Conservation (phyloP, 2,329 filamentous ascomycete species). For the Penicillium sp. region DNA sequence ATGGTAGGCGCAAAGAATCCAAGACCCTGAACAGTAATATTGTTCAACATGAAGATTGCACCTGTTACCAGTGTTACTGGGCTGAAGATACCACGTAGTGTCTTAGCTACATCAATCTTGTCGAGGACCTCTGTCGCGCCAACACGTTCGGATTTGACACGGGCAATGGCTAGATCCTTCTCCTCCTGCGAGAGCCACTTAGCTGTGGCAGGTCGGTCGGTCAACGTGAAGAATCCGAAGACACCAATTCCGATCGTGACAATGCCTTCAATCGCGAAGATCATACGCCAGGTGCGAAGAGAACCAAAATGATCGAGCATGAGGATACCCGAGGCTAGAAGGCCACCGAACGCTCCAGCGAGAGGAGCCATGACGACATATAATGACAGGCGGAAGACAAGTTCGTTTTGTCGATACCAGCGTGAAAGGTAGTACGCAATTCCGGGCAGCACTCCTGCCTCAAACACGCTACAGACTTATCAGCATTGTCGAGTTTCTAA, state of each 20-base stretch:
- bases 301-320: constrained; percentile 58
- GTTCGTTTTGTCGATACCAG: constrained; percentile 68
- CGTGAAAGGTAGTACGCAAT: constrained; percentile 71
- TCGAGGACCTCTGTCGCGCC: constrained; percentile 63
- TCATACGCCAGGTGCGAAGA: constrained; percentile 64
- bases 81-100: constrained; percentile 60
- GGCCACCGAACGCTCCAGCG: constrained; percentile 68
- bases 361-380: constrained; percentile 70
- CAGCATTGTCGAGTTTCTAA: neutral
- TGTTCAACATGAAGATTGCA: constrained; percentile 62
- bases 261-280: constrained; percentile 69
- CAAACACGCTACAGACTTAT: constrained; percentile 51
- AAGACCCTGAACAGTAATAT: constrained; percentile 68
- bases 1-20: constrained; percentile 71
- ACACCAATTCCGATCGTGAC: constrained; percentile 59
- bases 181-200: constrained; percentile 64
- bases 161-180: constrained; percentile 63
- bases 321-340: constrained; percentile 63
- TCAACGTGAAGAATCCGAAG: constrained; percentile 62
- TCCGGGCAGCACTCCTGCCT: constrained; percentile 71
- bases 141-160: constrained; percentile 67
- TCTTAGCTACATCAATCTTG: constrained; percentile 58
- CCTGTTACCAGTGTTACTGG: constrained; percentile 59
- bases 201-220: constrained; percentile 66
- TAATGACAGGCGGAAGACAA: constrained; percentile 64